phyloP scores from a whole-genome alignment of 176 grass and related monocot genomes.

The Eragrostis nindensis region DNA sequence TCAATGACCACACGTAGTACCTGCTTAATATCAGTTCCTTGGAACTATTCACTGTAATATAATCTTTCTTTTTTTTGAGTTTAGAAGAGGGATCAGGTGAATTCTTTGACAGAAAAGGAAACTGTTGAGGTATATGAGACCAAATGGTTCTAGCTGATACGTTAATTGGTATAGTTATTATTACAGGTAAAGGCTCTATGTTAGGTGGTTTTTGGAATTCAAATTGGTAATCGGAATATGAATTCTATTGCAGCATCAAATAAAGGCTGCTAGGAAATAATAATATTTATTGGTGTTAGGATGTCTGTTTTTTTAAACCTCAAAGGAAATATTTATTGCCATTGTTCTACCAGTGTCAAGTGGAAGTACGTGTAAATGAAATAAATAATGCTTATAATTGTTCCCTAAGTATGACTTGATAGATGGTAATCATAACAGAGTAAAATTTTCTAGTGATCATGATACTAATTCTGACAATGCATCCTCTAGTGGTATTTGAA shows the following conservation, averaged over 20 bases:
- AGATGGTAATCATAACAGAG: neutral
- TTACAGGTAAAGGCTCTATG: neutral
- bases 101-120: constrained; percentile 8
- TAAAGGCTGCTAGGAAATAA: neutral
- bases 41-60: no score
- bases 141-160: neutral
- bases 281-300: neutral
- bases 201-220: neutral
- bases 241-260: constrained; percentile 4
- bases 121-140: neutral
- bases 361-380: neutral
- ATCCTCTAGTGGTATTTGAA: neutral
- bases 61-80: no score
- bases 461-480: neutral
- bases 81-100: neutral
- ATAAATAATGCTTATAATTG: constrained; percentile 4
- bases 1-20: neutral
- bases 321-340: neutral
- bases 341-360: neutral
- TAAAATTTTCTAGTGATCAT: neutral
- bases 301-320: constrained; percentile 6
- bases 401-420: neutral
- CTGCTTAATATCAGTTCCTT: constrained; percentile 12
- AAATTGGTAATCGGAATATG: constrained; percentile 1
- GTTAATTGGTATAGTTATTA: neutral